Evolutionary conservation across 2,329 filamentous ascomycete species (phyloP), one percentile per base, ranked within the genome.

Genomic region (Calonectria crousiana): DNA sequence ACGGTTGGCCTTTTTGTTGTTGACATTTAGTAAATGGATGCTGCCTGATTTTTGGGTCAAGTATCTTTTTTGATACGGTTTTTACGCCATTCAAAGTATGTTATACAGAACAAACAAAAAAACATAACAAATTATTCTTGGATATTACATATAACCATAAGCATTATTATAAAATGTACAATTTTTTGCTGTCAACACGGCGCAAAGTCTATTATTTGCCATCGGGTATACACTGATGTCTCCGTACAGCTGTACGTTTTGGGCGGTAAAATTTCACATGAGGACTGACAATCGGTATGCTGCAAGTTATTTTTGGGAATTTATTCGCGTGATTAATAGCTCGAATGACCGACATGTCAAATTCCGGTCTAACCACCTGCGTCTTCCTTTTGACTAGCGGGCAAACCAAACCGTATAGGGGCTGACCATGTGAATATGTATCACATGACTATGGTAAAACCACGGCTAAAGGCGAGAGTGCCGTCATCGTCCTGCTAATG

Each of bases 391-490:
- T 28, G 56, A 16, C 60, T 65, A 65, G 41, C n/a, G 38, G 23
- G 6, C 16, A 20, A 13, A 34, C 53, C 28, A 69, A 41, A 36
- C 38, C 66, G 18, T n/a, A 38, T 28, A 62, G 60, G 62, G 38
- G 41, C 51, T 65, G 71, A 53, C 79, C 75, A 76, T 79, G 76
- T 79, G 78, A 76, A 76, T 74, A 76, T 75, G 76, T 78, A 75
- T 84, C 83, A 84, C 82, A 82, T 83, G 83, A 83, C 44, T 28
- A 16, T 77, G 82, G 81, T 34, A 78, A 73, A 83, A 78, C 74
- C 44, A 65, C 82, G 80, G 78, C 65, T 80, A 82, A 83, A 76
- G 34, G n/a, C 23, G 65, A 69, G 73, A 64, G 80, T 82, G 80
- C 82, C 82, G 82, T 84, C 82, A 84, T 84, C 81, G 77, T 72